These are phyloP conservation scores for Ganoderma lingzhi DNA, from an alignment of 1,284 basidiomycete genomes.

Conservation along the genomic window DNA sequence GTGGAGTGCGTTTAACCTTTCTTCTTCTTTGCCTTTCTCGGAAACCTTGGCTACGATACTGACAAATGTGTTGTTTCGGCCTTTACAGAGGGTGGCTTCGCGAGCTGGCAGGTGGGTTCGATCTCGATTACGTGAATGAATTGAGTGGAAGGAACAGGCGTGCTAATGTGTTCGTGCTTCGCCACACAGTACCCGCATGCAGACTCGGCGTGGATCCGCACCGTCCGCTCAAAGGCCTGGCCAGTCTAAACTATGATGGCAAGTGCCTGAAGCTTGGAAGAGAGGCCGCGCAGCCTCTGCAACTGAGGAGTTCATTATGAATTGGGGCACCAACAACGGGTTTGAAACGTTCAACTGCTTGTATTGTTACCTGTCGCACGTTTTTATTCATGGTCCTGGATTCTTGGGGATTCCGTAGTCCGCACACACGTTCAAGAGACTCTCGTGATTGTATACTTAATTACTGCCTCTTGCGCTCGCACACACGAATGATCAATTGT, in stretches of 20 bases:
- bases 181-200: conserved; percentile 52
- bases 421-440: not conserved
- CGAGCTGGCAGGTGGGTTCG: conserved; percentile 41
- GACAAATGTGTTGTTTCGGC: not conserved
- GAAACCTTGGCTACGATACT: not conserved
- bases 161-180: conserved; percentile 22
- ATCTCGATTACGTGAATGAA: not conserved
- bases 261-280: not conserved
- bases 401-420: not conserved
- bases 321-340: not conserved
- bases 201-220: conserved; percentile 55
- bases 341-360: not conserved
- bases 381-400: not conserved
- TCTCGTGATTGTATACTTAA: not conserved
- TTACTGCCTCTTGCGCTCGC: not conserved
- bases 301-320: not conserved
- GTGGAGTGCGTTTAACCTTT: conserved; percentile 54
- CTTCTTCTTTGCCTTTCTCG: not conserved
- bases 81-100: conserved; percentile 56
- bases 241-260: conserved; percentile 35
- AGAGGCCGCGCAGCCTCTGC: not conserved
- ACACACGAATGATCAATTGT: not conserved
- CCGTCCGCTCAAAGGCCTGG: conserved; percentile 41
- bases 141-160: conserved; percentile 3
- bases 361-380: not conserved